Evolutionary conservation across 208 protist genomes (phyloP), one percentile per base, ranked within the genome.

Genomic region (Zelonia costaricensis): DNA sequence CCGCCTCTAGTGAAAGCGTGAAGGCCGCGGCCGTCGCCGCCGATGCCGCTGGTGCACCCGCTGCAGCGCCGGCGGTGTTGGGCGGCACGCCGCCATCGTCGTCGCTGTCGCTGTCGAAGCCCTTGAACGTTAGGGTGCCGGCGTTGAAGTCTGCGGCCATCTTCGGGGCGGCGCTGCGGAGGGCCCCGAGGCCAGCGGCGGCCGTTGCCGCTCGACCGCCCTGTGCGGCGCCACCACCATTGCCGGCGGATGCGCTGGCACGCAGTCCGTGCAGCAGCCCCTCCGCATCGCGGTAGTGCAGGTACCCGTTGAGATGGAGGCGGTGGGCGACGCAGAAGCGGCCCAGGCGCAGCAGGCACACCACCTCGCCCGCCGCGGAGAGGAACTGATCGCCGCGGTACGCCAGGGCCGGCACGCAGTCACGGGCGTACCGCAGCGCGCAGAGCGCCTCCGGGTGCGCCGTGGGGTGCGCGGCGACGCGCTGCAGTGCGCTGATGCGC

Each of bases 111-210:
- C 78, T 54, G 31, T 62, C 76, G 62, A 92, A 91, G 1, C 78
- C 81, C 25, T 70, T 63, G 57, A 95, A 93, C 15, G 58, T 67
- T 22, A 95, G 66, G 3, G 86, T 93, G 27, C 89, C 89, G 10
- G 84, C 85, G 62, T 83, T 80, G 69, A 80, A 87, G 60, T 95
- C 78, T 1, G 78, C 86, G 15, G 79, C 36, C 62, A 91, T 86
- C 18, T 69, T 64, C 12, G 80, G 4, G 52, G 44, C 3, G 48
- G 46, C 10, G 56, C 40, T 10, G 5, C 25, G 18, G 15, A 15
- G 20, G 27, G 22, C 5, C 31, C 36, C 33, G 16, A 28, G 9
- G 47, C 16, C 2, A 16, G 16, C 7, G 20, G 30, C 0, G 4
- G 7, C 30, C 46, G 10, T n/a, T n/a, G n/a, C n/a, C n/a, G n/a